phyloP scores from a whole-genome alignment of 192 early-diverging fungal genomes.

The Backusella liffmaniae region DNA sequence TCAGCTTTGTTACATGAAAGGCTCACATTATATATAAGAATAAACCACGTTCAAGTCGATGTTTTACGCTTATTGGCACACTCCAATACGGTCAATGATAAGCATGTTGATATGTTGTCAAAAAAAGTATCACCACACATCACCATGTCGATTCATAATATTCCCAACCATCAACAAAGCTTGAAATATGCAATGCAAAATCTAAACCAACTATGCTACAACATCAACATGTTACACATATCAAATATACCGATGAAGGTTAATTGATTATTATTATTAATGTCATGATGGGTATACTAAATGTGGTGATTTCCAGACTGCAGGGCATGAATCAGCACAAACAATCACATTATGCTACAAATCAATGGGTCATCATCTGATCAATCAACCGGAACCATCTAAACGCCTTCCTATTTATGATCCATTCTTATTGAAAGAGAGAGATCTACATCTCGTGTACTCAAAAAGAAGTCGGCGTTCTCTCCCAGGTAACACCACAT shows the following conservation, averaged over 20 bases:
- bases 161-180: constrained; percentile 12
- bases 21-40: neutral
- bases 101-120: neutral
- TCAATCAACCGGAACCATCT: constrained; percentile 10
- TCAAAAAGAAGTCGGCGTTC: constrained; percentile 16
- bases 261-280: neutral
- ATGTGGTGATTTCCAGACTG: neutral
- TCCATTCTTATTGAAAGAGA: neutral
- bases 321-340: constrained; percentile 7
- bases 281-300: neutral
- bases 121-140: constrained; percentile 10
- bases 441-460: constrained; percentile 10
- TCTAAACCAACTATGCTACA: constrained; percentile 19
- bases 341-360: constrained; percentile 15
- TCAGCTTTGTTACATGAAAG: neutral
- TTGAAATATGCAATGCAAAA: constrained; percentile 15
- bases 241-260: constrained; percentile 27
- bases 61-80: constrained; percentile 6
- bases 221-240: constrained; percentile 14
- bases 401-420: neutral
- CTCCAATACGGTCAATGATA: neutral
- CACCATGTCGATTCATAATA: constrained; percentile 20
- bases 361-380: neutral
- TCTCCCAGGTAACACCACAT: constrained; percentile 8
- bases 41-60: constrained; percentile 17